Conservation (phyloP, 176 grass and related monocot genomes). For the Dactylis glomerata region DNA sequence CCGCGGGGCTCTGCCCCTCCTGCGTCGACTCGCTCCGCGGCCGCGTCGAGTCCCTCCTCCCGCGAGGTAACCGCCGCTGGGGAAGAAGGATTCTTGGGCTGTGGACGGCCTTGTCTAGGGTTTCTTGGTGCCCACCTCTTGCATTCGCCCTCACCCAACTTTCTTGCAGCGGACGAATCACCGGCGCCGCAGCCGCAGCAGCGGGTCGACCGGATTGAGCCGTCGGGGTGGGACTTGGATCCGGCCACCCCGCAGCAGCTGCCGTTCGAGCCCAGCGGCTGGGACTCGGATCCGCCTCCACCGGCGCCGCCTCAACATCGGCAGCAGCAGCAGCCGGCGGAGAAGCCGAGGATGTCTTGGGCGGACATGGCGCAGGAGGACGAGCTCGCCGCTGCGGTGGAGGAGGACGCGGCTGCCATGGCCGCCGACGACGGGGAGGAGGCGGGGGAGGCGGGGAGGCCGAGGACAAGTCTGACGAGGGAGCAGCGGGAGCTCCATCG, state of each 20-base stretch:
- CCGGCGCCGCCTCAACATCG: not conserved
- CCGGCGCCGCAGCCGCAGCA: not conserved
- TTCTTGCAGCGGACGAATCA: conserved; percentile 28
- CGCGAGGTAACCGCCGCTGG: conserved; percentile 38
- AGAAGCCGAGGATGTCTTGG: conserved; percentile 67
- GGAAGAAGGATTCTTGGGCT: not conserved
- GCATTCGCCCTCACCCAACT: not conserved
- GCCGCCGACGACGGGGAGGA: conserved; percentile 29
- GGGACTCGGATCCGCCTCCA: conserved; percentile 47
- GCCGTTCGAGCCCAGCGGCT: conserved; percentile 40
- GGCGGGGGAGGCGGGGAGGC: conserved; percentile 17
- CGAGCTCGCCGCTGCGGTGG: conserved; percentile 61
- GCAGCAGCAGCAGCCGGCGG: not conserved
- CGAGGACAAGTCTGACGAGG: conserved; percentile 29
- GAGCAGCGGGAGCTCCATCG: conserved; percentile 51
- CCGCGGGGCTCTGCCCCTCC: conserved; percentile 58
- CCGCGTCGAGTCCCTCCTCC: conserved; percentile 68
- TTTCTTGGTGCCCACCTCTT: not conserved
- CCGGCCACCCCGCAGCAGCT: conserved; percentile 24
- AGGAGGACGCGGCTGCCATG: conserved; percentile 35
- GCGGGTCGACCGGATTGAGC: conserved; percentile 32
- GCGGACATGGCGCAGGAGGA: conserved; percentile 86
- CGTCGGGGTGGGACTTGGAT: conserved; percentile 46
- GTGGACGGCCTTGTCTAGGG: conserved; percentile 13
- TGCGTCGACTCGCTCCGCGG: conserved; percentile 51